Conservation (phyloP, 208 protist genomes). For the Trypanosoma melophagium region DNA sequence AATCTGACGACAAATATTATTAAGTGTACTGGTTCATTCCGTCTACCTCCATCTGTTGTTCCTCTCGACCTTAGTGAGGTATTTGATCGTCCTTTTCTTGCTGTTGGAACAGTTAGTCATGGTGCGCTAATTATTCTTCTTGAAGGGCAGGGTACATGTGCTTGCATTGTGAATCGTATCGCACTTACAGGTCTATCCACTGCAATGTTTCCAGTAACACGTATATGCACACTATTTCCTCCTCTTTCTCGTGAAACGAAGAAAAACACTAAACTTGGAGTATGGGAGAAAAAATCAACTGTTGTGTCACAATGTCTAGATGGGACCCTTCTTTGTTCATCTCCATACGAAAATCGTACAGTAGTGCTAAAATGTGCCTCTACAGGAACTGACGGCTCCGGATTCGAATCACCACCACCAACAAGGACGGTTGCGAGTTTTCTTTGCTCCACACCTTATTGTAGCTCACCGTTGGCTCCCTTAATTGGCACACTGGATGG, state of each 20-base stretch:
- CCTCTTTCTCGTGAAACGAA: not conserved
- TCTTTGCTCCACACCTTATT: constrained; percentile 18
- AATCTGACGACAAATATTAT: constrained; percentile 5
- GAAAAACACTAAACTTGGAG: not conserved
- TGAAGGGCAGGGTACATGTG: constrained; percentile 28
- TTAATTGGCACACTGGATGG: constrained; percentile 24
- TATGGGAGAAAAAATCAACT: constrained; percentile 25
- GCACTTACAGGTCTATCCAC: constrained; percentile 39
- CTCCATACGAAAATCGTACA: constrained; percentile 44
- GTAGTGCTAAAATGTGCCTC: constrained; percentile 38
- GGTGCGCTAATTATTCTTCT: constrained; percentile 64
- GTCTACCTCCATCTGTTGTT: constrained; percentile 54
- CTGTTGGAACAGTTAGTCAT: constrained; percentile 68
- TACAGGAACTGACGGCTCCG: constrained; percentile 26
- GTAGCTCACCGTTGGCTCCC: not conserved
- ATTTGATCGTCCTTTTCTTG: constrained; percentile 45
- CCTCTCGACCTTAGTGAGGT: constrained; percentile 73
- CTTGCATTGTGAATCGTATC: constrained; percentile 37
- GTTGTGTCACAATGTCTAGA: constrained; percentile 33
- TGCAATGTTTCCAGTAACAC: constrained; percentile 52
- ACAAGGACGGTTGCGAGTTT: constrained; percentile 7
- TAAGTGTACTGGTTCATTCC: constrained; percentile 27
- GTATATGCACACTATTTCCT: constrained; percentile 45
- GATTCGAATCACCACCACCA: constrained; percentile 15
- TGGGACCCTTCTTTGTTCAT: constrained; percentile 49